Conservation (phyloP, 805 yeast genomes). For the Hanseniaspora taiwanica region DNA sequence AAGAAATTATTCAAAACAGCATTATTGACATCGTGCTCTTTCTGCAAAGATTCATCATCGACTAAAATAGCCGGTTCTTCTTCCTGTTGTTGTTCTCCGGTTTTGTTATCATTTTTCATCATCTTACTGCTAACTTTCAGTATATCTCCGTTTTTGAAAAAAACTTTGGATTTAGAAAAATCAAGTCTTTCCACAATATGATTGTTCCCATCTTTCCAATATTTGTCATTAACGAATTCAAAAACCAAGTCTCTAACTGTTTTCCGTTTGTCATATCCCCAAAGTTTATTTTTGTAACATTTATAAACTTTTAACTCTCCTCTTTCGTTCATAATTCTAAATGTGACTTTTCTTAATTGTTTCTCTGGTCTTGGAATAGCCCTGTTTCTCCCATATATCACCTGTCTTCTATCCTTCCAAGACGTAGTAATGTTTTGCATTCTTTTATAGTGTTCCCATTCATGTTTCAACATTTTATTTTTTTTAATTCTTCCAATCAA, state of each 20-base stretch:
- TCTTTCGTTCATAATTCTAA: conserved; percentile 43
- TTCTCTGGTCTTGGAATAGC: conserved; percentile 34
- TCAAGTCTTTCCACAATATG: conserved; percentile 57
- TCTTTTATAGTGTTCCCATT: conserved; percentile 27
- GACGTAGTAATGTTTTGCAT: conserved; percentile 24
- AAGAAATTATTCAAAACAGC: conserved; percentile 37
- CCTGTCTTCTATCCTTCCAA: conserved; percentile 32
- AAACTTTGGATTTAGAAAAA: conserved; percentile 16
- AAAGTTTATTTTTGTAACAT: conserved; percentile 62
- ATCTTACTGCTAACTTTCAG: conserved; percentile 2
- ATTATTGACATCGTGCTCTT: conserved; percentile 32
- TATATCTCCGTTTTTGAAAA: conserved; percentile 3
- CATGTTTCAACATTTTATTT: conserved; percentile 25
- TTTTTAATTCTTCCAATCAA: conserved; percentile 9
- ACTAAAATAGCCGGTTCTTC: too few relatives aligned
- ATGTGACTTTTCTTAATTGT: conserved; percentile 34
- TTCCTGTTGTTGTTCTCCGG: conserved; percentile 11
- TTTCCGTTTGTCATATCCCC: conserved; percentile 78
- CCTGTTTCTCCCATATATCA: conserved; percentile 50
- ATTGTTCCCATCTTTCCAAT: conserved; percentile 73
- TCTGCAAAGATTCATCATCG: conserved; percentile 7
- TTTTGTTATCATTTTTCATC: conserved; percentile 1
- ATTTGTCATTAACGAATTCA: conserved; percentile 39
- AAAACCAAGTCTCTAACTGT: conserved; percentile 48
- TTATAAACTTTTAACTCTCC: conserved; percentile 44